Conservation (phyloP, 139 green algal species). For the Chlamydomonas asymmetrica region DNA sequence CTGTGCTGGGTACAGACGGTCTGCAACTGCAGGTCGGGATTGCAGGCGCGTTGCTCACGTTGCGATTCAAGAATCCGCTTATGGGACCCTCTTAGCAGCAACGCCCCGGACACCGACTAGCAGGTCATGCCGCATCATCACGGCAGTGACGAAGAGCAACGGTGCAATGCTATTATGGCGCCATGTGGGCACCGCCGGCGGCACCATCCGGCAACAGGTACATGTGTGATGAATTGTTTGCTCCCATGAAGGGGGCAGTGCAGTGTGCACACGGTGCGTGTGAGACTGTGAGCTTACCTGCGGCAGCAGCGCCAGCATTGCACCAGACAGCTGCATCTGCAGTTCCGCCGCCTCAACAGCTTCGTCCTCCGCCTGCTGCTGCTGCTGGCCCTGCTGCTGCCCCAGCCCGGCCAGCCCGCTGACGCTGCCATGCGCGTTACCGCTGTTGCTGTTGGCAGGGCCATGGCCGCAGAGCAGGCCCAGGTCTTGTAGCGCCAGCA, state of each 20-base stretch:
- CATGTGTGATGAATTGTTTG: not conserved
- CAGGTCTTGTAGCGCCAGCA: constrained; percentile 21
- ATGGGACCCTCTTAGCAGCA: too few species aligned
- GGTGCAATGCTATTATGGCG: too few species aligned
- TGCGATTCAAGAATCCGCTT: too few species aligned
- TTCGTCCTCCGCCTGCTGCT: too few species aligned
- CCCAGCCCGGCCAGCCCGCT: not conserved
- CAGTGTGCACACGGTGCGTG: not conserved
- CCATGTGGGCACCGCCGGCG: not conserved
- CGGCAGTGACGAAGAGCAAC: too few species aligned
- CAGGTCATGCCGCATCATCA: too few species aligned
- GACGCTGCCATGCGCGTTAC: not conserved
- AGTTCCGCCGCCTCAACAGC: not conserved
- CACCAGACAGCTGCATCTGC: constrained; percentile 8
- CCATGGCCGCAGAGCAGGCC: not conserved
- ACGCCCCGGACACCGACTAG: too few species aligned
- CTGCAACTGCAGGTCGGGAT: too few species aligned
- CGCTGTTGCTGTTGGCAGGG: not conserved
- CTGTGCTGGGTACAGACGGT: too few species aligned
- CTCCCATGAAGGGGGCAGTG: not conserved
- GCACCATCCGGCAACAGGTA: not conserved
- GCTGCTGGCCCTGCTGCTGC: constrained; percentile 9
- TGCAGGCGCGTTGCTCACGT: too few species aligned
- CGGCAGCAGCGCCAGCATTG: constrained; percentile 19
- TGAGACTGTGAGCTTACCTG: not conserved